These are phyloP conservation scores for Gracilaria vermiculophylla DNA, from an alignment of 23 red algal species.

Conservation along the genomic window DNA sequence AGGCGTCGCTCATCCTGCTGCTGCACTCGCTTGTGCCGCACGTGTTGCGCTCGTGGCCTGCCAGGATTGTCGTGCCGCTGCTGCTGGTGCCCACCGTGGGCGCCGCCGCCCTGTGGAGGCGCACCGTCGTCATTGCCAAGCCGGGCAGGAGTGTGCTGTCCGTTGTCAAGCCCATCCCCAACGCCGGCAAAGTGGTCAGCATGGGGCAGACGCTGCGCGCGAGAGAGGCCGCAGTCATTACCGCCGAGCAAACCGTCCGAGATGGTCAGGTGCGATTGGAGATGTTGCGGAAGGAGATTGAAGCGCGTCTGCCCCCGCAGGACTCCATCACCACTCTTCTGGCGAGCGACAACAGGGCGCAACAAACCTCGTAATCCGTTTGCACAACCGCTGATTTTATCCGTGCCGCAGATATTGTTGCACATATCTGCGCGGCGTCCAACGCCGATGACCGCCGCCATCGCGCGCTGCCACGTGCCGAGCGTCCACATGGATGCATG, in stretches of 20 bases:
- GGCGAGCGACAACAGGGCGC: not conserved
- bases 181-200: slow-evolving; percentile 39
- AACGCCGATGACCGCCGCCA: no score
- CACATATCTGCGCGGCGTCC: no score
- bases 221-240: slow-evolving; percentile 22
- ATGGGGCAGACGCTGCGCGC: slow-evolving; percentile 42
- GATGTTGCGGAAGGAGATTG: slow-evolving; percentile 46
- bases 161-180: slow-evolving; percentile 33
- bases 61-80: slow-evolving; percentile 13
- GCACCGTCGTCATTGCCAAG: slow-evolving; percentile 17
- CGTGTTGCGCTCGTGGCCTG: slow-evolving; percentile 19
- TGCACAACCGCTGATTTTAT: not conserved
- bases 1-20: slow-evolving; percentile 15
- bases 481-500: no score
- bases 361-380: not conserved
- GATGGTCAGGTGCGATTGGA: slow-evolving; percentile 42
- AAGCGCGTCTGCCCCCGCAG: slow-evolving; percentile 36
- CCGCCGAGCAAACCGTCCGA: slow-evolving; percentile 20
- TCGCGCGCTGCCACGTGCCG: no score
- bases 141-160: not conserved
- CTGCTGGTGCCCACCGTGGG: slow-evolving; percentile 15
- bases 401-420: not conserved
- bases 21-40: slow-evolving; percentile 23
- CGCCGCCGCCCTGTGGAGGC: slow-evolving; percentile 38
- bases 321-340: slow-evolving; percentile 24